These are phyloP conservation scores for Pseudocohnilembus persalinus DNA, from an alignment of 169 alveolate genomes.

Conservation along the genomic window DNA sequence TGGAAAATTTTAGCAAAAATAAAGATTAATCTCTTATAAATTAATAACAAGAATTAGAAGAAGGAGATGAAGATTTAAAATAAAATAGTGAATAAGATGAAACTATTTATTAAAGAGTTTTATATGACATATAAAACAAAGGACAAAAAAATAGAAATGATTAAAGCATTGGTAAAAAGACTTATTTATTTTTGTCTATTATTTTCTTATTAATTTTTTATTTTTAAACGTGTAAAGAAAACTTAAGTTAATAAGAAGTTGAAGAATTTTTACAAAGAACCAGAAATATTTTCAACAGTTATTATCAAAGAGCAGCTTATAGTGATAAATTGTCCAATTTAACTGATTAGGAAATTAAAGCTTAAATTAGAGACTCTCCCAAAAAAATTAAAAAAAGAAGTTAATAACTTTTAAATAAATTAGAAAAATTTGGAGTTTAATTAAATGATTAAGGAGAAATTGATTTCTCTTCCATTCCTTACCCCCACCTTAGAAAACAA, in stretches of 20 bases:
- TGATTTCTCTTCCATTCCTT: constrained; percentile 1
- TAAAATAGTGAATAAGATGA: constrained; percentile 2
- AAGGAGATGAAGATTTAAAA: not conserved
- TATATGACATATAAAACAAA: not conserved
- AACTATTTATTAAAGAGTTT: constrained; percentile 13
- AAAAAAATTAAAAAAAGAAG: constrained; percentile 16
- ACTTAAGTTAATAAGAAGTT: not conserved
- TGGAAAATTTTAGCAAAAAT: not conserved
- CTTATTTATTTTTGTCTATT: too few relatives aligned
- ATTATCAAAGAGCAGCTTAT: constrained; percentile 29
- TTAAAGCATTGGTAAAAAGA: not conserved
- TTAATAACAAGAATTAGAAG: not conserved
- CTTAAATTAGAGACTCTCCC: constrained; percentile 17
- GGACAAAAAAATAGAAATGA: not conserved
- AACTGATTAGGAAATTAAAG: constrained; percentile 8
- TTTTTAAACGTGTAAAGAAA: not conserved
- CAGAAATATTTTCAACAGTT: constrained; percentile 15
- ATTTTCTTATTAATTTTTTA: not conserved
- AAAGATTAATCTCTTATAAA: constrained; percentile 11
- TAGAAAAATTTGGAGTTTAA: constrained; percentile 23
- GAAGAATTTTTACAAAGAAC: constrained; percentile 11
- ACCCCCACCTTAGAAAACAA: constrained; percentile 1
- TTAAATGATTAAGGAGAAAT: not conserved
- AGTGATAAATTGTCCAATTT: constrained; percentile 8
- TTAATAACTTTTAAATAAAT: constrained; percentile 2